These are phyloP conservation scores for Macroventuria anomochaeta DNA, from an alignment of 2,329 filamentous ascomycete species.

Conservation along the genomic window DNA sequence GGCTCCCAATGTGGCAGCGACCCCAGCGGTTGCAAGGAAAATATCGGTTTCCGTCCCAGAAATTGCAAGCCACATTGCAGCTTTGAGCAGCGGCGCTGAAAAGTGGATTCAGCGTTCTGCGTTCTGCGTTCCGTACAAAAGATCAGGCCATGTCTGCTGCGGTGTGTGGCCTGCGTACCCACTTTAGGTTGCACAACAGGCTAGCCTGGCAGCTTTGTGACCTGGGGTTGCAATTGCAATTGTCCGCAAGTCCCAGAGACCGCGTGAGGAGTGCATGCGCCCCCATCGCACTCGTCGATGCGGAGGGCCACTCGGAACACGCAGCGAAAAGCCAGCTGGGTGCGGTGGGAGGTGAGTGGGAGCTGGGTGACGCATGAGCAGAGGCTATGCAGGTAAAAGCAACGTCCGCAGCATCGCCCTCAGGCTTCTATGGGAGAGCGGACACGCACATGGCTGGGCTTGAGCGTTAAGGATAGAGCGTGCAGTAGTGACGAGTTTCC, in stretches of 20 bases:
- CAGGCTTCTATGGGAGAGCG: neutral
- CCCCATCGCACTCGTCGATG: neutral
- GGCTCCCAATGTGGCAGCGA: conserved; percentile 10
- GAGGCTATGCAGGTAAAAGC: conserved; percentile 3
- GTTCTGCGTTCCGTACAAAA: conserved; percentile 7
- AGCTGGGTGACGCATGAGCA: conserved; percentile 3
- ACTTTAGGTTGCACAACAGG: conserved; percentile 24
- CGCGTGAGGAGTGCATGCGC: conserved; percentile 11
- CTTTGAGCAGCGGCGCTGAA: conserved; percentile 4
- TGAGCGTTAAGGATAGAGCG: conserved; percentile 10
- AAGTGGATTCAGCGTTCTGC: conserved; percentile 12
- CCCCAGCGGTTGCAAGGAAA: conserved; percentile 4
- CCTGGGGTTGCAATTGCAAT: neutral
- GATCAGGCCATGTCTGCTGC: conserved; percentile 30
- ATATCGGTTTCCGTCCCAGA: conserved; percentile 6
- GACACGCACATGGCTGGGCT: conserved; percentile 14
- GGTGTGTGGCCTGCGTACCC: conserved; percentile 19
- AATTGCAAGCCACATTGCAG: conserved; percentile 18
- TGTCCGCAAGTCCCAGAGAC: conserved; percentile 4
- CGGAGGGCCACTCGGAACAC: neutral
- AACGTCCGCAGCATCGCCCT: conserved; percentile 1
- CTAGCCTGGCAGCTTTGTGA: conserved; percentile 10
- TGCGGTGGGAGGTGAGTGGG: neutral
- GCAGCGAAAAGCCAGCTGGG: neutral
- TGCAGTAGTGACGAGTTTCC: conserved; percentile 11